Percentiles rank a stretch among this genome's conserved stretches.
phyloP scores from a whole-genome alignment of 306 rosid genomes.

The Dryas drummondii region DNA sequence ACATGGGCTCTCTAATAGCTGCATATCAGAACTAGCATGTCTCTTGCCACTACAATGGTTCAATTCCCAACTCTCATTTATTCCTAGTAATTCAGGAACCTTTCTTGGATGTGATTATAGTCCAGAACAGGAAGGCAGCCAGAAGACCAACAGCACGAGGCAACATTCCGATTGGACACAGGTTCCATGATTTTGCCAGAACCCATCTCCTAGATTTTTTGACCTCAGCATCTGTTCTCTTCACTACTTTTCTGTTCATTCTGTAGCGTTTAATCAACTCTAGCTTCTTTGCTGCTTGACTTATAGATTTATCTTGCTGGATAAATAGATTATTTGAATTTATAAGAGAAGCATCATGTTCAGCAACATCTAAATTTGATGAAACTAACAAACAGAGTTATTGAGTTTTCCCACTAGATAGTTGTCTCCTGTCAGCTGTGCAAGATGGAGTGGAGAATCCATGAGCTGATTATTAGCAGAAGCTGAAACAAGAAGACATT shows the following conservation, averaged over 20 bases:
- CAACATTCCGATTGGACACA: slow-evolving; percentile 92
- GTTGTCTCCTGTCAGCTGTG: slow-evolving; percentile 27
- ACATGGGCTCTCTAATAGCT: slow-evolving; percentile 38
- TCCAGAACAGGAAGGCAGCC: slow-evolving; percentile 69
- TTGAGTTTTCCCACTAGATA: slow-evolving; percentile 45
- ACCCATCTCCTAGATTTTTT: slow-evolving; percentile 52
- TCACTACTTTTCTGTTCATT: slow-evolving; percentile 32
- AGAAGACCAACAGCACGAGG: slow-evolving; percentile 58
- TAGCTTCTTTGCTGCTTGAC: slow-evolving; percentile 53
- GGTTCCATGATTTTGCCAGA: slow-evolving; percentile 69
- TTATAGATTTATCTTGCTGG: slow-evolving; percentile 50
- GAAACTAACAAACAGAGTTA: slow-evolving; percentile 43
- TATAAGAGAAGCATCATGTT: slow-evolving; percentile 27
- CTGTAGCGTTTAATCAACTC: slow-evolving; percentile 54
- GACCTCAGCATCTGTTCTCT: slow-evolving; percentile 24
- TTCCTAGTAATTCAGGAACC: slow-evolving; percentile 24
- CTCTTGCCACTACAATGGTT: slow-evolving; percentile 41
- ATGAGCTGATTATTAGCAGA: slow-evolving; percentile 59
- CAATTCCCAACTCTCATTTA: slow-evolving; percentile 32
- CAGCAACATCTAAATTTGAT: slow-evolving; percentile 35
- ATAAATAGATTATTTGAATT: slow-evolving; percentile 31
- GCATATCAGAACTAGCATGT: slow-evolving; percentile 44
- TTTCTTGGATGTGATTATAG: slow-evolving; percentile 4
- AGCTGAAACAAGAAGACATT: slow-evolving; percentile 59
- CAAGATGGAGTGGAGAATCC: slow-evolving; percentile 45